Conservation (phyloP, 257 asterid species). For the Solanum dulcamara region DNA sequence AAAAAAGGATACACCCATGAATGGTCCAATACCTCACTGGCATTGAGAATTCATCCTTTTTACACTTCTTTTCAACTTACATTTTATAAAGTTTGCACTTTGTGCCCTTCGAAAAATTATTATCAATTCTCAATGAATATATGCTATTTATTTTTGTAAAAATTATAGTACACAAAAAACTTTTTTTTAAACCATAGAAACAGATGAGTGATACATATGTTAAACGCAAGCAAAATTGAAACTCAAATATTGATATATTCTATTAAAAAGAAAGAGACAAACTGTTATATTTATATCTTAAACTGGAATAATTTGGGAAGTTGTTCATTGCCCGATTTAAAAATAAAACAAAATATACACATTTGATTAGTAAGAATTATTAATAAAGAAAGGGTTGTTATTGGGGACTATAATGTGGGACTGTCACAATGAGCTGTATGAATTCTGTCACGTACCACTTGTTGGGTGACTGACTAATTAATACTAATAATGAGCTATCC, state of each 20-base stretch:
- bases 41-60: not conserved
- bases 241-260: not conserved
- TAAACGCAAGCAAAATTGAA: not conserved
- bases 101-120: not conserved
- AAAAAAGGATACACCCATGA: not conserved
- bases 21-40: not conserved
- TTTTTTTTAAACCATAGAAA: not conserved
- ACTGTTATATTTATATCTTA: not conserved
- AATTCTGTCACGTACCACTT: constrained; percentile 2
- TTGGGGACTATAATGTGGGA: not conserved
- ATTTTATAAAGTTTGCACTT: not conserved
- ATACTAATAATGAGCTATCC: not conserved
- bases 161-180: not conserved
- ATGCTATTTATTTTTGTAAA: not conserved
- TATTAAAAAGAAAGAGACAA: not conserved
- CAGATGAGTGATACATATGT: not conserved
- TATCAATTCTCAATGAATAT: not conserved
- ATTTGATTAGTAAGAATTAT: not conserved
- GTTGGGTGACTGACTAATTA: not conserved
- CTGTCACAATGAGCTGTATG: constrained; percentile 28
- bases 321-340: not conserved
- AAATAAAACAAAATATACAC: not conserved
- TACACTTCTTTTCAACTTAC: not conserved
- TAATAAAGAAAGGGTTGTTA: not conserved
- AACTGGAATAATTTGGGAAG: not conserved